These are phyloP conservation scores for Hericium coralloides DNA, from an alignment of 768 basidiomycete species.

Conservation along the genomic window DNA sequence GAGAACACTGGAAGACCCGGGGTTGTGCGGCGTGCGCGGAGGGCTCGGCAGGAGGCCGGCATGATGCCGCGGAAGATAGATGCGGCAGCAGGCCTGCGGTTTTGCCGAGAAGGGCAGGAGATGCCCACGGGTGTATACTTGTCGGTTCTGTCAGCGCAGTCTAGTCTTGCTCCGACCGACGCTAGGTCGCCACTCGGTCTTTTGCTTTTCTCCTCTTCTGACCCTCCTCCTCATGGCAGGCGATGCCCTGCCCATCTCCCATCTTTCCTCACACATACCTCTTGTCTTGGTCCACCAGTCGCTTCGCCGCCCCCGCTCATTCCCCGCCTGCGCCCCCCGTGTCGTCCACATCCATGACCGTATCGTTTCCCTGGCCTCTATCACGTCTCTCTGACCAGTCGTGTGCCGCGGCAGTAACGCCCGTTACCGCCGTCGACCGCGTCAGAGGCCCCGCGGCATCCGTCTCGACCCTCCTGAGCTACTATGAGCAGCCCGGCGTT, in stretches of 20 bases:
- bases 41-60: too few species aligned
- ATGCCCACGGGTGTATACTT: too few species aligned
- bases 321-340: not conserved
- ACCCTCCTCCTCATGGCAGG: not conserved
- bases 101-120: too few species aligned
- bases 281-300: not conserved
- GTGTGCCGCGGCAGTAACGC: not conserved
- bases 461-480: slow-evolving; percentile 10
- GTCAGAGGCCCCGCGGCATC: not conserved
- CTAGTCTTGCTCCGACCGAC: not conserved
- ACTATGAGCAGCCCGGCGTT: slow-evolving; percentile 62
- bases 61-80: too few species aligned
- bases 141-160: too few species aligned
- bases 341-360: not conserved
- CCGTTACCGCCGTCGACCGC: not conserved
- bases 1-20: too few species aligned
- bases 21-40: too few species aligned
- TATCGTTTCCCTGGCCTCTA: slow-evolving; percentile 15
- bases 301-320: not conserved
- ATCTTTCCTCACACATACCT: not conserved
- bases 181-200: not conserved
- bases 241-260: not conserved
- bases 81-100: too few species aligned
- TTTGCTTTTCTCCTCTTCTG: not conserved
- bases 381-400: slow-evolving; percentile 8